These are phyloP conservation scores for Rheum nobile DNA, from an alignment of 148 eudicot genomes.

Conservation along the genomic window DNA sequence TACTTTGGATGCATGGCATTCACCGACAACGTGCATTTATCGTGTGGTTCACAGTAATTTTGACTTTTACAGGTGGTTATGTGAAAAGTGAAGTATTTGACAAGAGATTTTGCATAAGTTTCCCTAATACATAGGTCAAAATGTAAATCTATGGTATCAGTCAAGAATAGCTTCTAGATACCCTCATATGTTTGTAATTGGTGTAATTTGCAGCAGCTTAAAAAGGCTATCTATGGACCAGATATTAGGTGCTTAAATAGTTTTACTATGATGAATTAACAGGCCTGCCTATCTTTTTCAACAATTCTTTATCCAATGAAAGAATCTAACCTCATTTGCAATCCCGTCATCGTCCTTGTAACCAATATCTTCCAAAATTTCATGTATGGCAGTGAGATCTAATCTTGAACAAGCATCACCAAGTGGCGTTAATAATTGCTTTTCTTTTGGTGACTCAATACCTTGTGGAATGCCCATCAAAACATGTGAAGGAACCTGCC, in stretches of 20 bases:
- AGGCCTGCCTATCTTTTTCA: background rate
- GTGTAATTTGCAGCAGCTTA: background rate
- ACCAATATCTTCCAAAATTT: constrained; percentile 54
- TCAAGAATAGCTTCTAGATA: background rate
- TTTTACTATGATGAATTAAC: background rate
- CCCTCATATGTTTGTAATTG: background rate
- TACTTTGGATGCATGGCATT: background rate
- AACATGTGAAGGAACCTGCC: constrained; percentile 71
- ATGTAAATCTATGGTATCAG: background rate
- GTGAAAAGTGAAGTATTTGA: background rate
- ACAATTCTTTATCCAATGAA: background rate
- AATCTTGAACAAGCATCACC: constrained; percentile 70
- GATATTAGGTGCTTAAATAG: background rate
- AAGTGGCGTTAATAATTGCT: constrained; percentile 45
- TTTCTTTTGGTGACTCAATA: constrained; percentile 34
- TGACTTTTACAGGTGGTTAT: background rate
- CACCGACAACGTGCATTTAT: background rate
- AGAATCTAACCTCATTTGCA: constrained; percentile 10
- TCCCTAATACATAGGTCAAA: background rate
- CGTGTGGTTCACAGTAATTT: background rate
- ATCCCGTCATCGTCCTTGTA: constrained; percentile 44
- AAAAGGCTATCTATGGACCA: background rate
- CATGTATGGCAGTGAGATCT: constrained; percentile 78
- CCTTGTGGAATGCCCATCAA: constrained; percentile 57
- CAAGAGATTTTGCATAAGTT: background rate